Conservation (phyloP, 495 filamentous ascomycete species). For the Parathielavia appendiculata region DNA sequence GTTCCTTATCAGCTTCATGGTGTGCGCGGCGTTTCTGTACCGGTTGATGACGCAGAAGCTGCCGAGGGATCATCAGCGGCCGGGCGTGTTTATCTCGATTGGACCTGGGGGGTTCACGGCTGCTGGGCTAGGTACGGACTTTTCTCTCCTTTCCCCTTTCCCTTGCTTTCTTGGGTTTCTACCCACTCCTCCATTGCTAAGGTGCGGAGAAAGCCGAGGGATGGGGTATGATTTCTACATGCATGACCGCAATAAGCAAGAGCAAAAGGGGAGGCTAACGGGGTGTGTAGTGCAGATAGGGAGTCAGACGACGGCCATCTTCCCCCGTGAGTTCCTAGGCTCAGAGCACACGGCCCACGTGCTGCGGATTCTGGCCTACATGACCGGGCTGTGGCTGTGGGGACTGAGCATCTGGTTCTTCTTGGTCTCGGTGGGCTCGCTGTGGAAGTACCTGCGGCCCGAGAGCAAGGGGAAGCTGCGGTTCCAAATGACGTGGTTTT, state of each 20-base stretch:
- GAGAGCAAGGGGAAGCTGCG: slow-evolving; percentile 49
- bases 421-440: slow-evolving; percentile 67
- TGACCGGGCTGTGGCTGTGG: slow-evolving; percentile 74
- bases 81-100: slow-evolving; percentile 79
- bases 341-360: slow-evolving; percentile 35
- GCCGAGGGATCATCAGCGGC: slow-evolving; percentile 67
- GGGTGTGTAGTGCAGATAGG: slow-evolving; percentile 38
- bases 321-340: slow-evolving; percentile 38
- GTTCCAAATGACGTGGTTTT: slow-evolving; percentile 87
- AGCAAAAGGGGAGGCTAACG: neutral
- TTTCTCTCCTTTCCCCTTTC: neutral
- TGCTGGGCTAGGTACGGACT: slow-evolving; percentile 48
- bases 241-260: neutral
- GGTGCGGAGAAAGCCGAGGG: too few relatives aligned
- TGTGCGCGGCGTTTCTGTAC: slow-evolving; percentile 81
- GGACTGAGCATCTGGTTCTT: slow-evolving; percentile 85
- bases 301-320: slow-evolving; percentile 33
- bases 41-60: slow-evolving; percentile 89
- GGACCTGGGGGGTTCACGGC: slow-evolving; percentile 78
- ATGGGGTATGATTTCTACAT: too few relatives aligned
- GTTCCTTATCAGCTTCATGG: slow-evolving; percentile 79
- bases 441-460: slow-evolving; percentile 63
- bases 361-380: slow-evolving; percentile 38
- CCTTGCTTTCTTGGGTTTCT: neutral
- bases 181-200: too few relatives aligned